Base-by-base conservation (phyloP, 2,329 filamentous ascomycete genomes). In the Sporothrix globosa region DNA sequence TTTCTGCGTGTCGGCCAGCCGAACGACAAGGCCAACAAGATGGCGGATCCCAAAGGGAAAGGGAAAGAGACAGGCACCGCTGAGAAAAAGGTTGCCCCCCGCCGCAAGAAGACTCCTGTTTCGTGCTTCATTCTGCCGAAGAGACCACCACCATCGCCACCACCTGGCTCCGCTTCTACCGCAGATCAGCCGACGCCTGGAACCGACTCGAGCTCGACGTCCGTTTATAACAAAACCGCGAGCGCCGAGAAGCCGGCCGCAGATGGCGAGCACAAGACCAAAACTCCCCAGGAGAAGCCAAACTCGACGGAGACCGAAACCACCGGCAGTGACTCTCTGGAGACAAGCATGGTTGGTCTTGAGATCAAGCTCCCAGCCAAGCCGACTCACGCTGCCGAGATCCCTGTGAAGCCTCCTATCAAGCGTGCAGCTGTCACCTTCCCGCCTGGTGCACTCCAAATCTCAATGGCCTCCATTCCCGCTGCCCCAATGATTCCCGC, bases 121-220 rank as follows among this genome's bases (percentile, higher is more conserved):
- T 67, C 48, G 17, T 39, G 30, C 65, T 67, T 67, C 50, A 39
- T 67, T 27, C 0, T 7, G 10, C n/a, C 65, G 1, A 67, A 67
- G 48, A 48, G 19, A 9, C 34, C 58, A 14, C 13, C 58, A 3
- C 30, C 54, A 7, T 21, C 7, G 2, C 41, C 24, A 1, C 41
- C 13, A 2, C 60, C 34, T 21, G 7, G 19, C 34, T 21, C 34
- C 1, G n/a, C 39, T 44, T n/a, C 58, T n/a, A 13, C 58, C 14
- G 6, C 54, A 2, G 30, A 17, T 21, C 27, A n/a, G 48, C 48
- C 5, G 19, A 39, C 30, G n/a, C 9, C n/a, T 17, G 9, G 7
- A 2, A n/a, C 7, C 30, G n/a, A 7, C 30, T 39, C 54, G 19
- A 21, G 54, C 54, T 11, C 54, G 3, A 7, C 1, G 30, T 41